Percentiles rank a stretch among this genome's conserved stretches.
Evolutionary conservation across 345 rosid genomes (phyloP).

Genomic region (Pugionium cornutum): DNA sequence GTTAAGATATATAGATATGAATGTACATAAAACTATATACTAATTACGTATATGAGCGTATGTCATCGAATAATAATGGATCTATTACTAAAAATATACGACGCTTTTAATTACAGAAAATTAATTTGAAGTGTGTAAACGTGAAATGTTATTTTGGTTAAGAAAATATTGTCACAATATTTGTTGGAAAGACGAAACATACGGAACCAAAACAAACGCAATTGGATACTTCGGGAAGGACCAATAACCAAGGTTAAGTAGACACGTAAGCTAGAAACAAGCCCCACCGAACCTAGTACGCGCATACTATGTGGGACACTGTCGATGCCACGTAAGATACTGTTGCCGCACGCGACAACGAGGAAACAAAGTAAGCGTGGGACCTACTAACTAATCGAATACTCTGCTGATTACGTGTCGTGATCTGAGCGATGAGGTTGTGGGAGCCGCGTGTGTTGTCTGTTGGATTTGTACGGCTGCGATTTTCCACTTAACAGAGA

Average conservation of each 20-base stretch:
- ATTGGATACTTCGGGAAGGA: conserved; percentile 17
- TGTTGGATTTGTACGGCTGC: conserved; percentile 34
- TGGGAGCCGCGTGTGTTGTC: conserved; percentile 22
- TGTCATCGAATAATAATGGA: no score
- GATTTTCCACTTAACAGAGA: conserved; percentile 30
- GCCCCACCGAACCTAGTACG: conserved; percentile 45
- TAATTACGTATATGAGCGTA: no score
- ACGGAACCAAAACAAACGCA: conserved; percentile 26
- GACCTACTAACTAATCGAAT: conserved; percentile 7
- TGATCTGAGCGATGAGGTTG: conserved; percentile 2
- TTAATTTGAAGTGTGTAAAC: not conserved
- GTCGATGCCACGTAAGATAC: conserved; percentile 44
- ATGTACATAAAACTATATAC: no score
- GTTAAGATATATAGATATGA: no score
- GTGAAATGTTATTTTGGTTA: not conserved
- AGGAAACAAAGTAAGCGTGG: conserved; percentile 25
- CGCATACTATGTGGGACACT: conserved; percentile 41
- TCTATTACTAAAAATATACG: no score
- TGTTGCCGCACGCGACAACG: conserved; percentile 38
- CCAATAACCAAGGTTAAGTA: not conserved
- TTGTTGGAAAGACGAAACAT: conserved; percentile 1
- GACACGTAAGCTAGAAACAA: conserved; percentile 40
- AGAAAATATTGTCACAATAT: not conserved
- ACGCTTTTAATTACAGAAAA: no score
- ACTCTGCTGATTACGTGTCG: conserved; percentile 34